Conservation (phyloP, 2,329 filamentous ascomycete genomes). For the Fonsecaea erecta region DNA sequence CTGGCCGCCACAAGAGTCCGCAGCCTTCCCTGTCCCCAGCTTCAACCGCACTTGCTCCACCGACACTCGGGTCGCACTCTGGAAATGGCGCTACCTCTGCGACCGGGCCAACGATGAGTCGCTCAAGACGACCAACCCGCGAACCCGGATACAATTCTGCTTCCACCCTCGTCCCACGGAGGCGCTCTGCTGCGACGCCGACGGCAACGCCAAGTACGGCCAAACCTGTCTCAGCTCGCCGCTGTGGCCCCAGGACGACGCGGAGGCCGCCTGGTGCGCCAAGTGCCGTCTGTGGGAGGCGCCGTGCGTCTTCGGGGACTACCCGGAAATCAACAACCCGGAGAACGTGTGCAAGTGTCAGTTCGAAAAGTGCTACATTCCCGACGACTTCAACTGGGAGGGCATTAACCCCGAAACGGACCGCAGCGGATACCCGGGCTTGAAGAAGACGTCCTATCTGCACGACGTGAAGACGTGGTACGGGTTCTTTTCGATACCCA, state of each 20-base stretch:
- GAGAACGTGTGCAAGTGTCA: slow-evolving; percentile 1
- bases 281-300: background rate
- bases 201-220: background rate
- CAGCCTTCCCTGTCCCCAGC: background rate
- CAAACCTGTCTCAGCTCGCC: background rate
- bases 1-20: background rate
- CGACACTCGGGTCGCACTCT: background rate
- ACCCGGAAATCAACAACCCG: background rate
- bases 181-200: background rate
- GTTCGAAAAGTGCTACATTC: background rate
- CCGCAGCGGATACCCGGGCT: background rate
- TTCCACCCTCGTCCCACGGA: background rate
- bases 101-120: background rate
- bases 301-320: background rate
- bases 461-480: background rate
- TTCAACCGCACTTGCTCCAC: background rate
- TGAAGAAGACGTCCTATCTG: background rate
- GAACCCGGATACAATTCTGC: slow-evolving; percentile 1
- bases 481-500: background rate
- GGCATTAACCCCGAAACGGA: background rate
- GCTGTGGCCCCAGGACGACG: background rate
- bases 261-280: background rate
- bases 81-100: slow-evolving; percentile 2
- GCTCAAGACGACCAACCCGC: background rate
- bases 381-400: background rate